Conservation (phyloP, 805 yeast genomes). For the Nematodospora valgi region DNA sequence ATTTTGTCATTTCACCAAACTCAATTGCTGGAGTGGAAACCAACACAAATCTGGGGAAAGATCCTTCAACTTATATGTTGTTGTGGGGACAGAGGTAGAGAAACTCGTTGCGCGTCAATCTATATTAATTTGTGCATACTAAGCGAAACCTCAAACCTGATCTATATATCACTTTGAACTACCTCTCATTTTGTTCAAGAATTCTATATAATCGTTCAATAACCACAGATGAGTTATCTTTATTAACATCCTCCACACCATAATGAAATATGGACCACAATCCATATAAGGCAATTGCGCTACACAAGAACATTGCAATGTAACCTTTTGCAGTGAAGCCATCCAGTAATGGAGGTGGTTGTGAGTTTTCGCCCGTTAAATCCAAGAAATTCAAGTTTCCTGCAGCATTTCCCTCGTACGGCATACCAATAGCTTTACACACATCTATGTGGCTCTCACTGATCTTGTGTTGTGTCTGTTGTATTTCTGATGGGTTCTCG, state of each 20-base stretch:
- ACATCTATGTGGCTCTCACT: slow-evolving; percentile 43
- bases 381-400: slow-evolving; percentile 50
- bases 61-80: too few species aligned
- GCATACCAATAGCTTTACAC: slow-evolving; percentile 46
- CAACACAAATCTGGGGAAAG: too few species aligned
- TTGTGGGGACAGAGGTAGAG: too few species aligned
- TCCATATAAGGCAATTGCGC: slow-evolving; percentile 58
- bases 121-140: neutral
- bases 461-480: slow-evolving; percentile 20
- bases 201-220: slow-evolving; percentile 29
- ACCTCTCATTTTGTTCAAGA: slow-evolving; percentile 20
- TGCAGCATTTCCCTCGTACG: slow-evolving; percentile 70
- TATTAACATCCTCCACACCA: slow-evolving; percentile 61
- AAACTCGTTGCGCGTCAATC: too few species aligned
- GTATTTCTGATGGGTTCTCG: slow-evolving; percentile 79
- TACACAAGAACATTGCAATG: slow-evolving; percentile 54
- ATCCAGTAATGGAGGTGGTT: slow-evolving; percentile 58
- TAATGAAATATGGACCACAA: slow-evolving; percentile 55
- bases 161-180: neutral
- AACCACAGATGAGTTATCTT: slow-evolving; percentile 47
- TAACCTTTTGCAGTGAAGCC: slow-evolving; percentile 75
- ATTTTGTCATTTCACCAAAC: slow-evolving; percentile 17
- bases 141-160: slow-evolving; percentile 1
- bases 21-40: too few species aligned
- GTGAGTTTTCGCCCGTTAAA: slow-evolving; percentile 57